Evolutionary conservation across 345 rosid genomes (phyloP).

Genomic region (Citrus australasica): DNA sequence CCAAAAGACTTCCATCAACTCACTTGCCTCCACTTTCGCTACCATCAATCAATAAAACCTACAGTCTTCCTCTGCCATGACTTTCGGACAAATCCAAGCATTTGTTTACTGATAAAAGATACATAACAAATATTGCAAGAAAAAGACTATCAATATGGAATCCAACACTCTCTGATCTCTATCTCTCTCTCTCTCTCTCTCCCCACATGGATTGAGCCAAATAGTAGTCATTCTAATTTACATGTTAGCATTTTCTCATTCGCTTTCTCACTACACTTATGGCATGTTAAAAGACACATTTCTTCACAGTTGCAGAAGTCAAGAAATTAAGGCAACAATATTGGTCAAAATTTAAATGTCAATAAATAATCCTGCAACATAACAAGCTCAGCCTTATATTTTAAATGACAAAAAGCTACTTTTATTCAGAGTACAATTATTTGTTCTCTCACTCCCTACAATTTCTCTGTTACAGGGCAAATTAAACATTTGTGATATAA

Average conservation of each 20-base stretch:
- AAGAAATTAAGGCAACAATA: neutral
- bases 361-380: neutral
- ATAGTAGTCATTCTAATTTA: neutral
- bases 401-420: neutral
- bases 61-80: neutral
- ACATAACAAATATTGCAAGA: neutral
- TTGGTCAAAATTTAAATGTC: neutral
- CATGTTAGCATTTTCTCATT: neutral
- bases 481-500: neutral
- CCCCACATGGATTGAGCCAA: neutral
- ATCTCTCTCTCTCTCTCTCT: neutral
- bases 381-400: neutral
- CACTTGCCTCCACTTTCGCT: neutral
- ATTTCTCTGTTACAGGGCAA: neutral
- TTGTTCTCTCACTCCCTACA: neutral
- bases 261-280: neutral
- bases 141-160: neutral
- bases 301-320: neutral
- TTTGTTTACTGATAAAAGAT: neutral
- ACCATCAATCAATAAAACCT: neutral
- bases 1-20: neutral
- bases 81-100: neutral
- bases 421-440: neutral
- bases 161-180: neutral
- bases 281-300: neutral